Conservation (phyloP, 2,329 filamentous ascomycete genomes). For the Coniochaeta prunicola region DNA sequence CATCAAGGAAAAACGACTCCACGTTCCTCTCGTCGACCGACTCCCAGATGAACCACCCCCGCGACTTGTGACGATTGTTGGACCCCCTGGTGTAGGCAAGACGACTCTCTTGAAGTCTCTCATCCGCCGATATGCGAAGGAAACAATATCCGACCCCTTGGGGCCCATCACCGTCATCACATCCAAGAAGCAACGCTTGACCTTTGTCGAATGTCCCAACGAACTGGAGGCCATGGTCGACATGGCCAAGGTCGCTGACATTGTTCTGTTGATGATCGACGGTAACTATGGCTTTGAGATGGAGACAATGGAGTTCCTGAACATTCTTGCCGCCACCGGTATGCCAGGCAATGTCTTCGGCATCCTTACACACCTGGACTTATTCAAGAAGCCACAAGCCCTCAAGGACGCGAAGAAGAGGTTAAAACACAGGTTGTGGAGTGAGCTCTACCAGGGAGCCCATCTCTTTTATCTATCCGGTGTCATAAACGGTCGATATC, state of each 20-base stretch:
- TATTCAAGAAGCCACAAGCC: slow-evolving; percentile 90
- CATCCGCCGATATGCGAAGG: slow-evolving; percentile 90
- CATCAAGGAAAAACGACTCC: slow-evolving; percentile 92
- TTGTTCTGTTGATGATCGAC: slow-evolving; percentile 95
- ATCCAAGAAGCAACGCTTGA: slow-evolving; percentile 88
- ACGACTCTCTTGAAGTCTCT: slow-evolving; percentile 92
- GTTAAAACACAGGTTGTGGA: slow-evolving; percentile 93
- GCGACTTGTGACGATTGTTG: slow-evolving; percentile 87
- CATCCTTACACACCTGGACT: slow-evolving; percentile 88
- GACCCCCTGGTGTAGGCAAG: slow-evolving; percentile 91
- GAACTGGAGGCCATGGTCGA: slow-evolving; percentile 96
- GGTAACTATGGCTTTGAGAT: slow-evolving; percentile 99
- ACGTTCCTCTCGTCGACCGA: slow-evolving; percentile 94
- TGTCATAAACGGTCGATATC: slow-evolving; percentile 93
- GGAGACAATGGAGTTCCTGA: slow-evolving; percentile 99
- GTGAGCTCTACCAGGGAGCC: slow-evolving; percentile 90
- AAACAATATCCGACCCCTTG: slow-evolving; percentile 81
- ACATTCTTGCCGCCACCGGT: slow-evolving; percentile 84
- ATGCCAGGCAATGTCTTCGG: slow-evolving; percentile 99
- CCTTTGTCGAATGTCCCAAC: slow-evolving; percentile 96
- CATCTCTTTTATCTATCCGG: slow-evolving; percentile 96
- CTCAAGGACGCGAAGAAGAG: slow-evolving; percentile 93
- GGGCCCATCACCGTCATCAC: slow-evolving; percentile 95
- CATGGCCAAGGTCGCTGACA: slow-evolving; percentile 93
- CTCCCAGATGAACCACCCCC: slow-evolving; percentile 93